Percentiles rank a stretch among this genome's conserved stretches.
phyloP scores from a whole-genome alignment of 116 monocot species.

The Cymodocea nodosa region DNA sequence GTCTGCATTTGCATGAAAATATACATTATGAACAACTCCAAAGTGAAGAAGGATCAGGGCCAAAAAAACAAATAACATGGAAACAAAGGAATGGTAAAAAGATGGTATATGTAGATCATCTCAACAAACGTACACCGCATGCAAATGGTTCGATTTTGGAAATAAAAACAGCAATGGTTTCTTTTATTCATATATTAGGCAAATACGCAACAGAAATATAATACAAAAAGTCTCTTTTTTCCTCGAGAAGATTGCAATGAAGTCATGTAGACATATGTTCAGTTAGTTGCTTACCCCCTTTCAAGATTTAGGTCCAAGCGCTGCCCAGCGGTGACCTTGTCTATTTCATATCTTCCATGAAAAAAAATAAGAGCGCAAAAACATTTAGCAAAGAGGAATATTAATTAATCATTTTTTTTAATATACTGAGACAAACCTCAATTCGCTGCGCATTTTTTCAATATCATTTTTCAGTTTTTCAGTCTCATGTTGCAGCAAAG shows the following conservation, averaged over 20 bases:
- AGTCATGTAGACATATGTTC: too few species aligned
- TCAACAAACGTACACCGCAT: too few species aligned
- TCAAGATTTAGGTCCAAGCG: conserved; percentile 75
- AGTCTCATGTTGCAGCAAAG: conserved; percentile 62
- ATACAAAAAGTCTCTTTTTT: too few species aligned
- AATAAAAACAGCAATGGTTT: too few species aligned
- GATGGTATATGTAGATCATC: too few species aligned
- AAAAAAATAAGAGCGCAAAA: background rate
- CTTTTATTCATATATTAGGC: too few species aligned
- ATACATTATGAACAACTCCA: background rate
- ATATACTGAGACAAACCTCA: conserved; percentile 26
- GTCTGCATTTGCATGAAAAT: conserved; percentile 30
- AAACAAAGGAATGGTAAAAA: too few species aligned
- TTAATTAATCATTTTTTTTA: background rate
- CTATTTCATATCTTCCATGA: conserved; percentile 49
- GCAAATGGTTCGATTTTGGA: too few species aligned
- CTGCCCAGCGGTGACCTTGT: conserved; percentile 59
- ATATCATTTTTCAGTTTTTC: conserved; percentile 76
- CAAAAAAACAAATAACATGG: too few species aligned
- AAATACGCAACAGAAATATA: too few species aligned
- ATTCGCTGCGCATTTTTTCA: conserved; percentile 79
- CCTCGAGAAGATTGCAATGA: too few species aligned
- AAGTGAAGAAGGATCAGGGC: too few species aligned
- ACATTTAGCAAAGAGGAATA: background rate
- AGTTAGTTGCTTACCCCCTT: conserved; percentile 51